These are phyloP conservation scores for Cicer chorassanicum DNA, from an alignment of 306 rosid genomes.

Conservation along the genomic window DNA sequence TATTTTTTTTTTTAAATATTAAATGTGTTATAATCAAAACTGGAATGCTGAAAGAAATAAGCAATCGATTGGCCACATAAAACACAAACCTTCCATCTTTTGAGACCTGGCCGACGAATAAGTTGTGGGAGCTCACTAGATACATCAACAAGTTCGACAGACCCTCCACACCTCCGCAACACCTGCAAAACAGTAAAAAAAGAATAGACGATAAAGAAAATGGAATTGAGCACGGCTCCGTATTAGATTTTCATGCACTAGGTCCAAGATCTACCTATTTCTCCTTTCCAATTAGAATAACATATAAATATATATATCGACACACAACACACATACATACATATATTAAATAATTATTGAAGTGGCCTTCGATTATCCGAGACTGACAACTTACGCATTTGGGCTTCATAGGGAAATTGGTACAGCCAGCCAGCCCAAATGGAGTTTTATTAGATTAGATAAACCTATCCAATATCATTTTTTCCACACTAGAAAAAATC, in stretches of 20 bases:
- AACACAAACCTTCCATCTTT: constrained; percentile 81
- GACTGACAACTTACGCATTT: no score
- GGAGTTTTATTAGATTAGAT: no score
- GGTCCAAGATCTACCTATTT: not conserved
- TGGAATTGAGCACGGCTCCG: not conserved
- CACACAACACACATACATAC: no score
- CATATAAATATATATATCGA: no score
- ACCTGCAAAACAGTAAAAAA: constrained; percentile 57
- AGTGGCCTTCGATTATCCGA: no score
- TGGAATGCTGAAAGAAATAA: constrained; percentile 17
- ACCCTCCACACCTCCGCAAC: constrained; percentile 77
- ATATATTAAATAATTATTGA: no score
- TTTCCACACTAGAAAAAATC: no score
- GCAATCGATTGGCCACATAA: constrained; percentile 11
- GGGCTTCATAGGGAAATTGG: no score
- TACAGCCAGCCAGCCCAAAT: no score
- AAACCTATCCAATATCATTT: no score
- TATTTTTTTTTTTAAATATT: not conserved
- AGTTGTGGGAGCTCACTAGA: constrained; percentile 92
- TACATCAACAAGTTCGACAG: constrained; percentile 86
- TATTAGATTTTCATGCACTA: not conserved
- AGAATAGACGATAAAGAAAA: not conserved
- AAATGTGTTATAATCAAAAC: constrained; percentile 24
- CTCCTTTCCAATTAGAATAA: not conserved
- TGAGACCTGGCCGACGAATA: constrained; percentile 82